Evolutionary conservation across 148 eudicot species (phyloP).

Genomic region (Rhododendron henanense): DNA sequence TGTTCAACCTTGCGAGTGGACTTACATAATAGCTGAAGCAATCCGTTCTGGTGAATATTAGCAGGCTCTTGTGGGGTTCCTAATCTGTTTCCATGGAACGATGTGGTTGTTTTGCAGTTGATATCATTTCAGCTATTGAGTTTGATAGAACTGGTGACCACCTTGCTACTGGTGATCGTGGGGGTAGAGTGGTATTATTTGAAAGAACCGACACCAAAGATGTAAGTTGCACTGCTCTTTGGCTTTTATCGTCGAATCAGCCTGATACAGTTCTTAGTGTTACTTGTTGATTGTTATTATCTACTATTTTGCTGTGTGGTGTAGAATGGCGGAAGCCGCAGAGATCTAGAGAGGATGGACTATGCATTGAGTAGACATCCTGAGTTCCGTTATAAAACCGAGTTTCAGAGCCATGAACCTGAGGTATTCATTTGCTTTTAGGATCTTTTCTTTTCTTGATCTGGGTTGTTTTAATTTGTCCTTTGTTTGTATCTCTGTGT

Average conservation of each 20-base stretch:
- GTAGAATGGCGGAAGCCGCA: slow-evolving; percentile 59
- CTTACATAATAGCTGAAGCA: background rate
- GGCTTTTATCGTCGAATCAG: background rate
- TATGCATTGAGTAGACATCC: slow-evolving; percentile 68
- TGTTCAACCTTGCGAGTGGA: background rate
- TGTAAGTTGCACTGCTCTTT: slow-evolving; percentile 31
- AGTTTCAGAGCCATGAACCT: slow-evolving; percentile 99
- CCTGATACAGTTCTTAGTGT: background rate
- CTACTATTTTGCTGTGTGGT: slow-evolving; percentile 5
- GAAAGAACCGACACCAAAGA: slow-evolving; percentile 67
- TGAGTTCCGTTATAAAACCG: slow-evolving; percentile 96
- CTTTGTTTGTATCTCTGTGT: slow-evolving; percentile 9
- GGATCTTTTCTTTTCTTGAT: slow-evolving; percentile 1
- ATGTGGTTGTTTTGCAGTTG: slow-evolving; percentile 44
- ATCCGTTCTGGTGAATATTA: background rate
- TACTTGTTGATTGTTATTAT: slow-evolving; percentile 1
- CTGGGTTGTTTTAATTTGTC: slow-evolving; percentile 10
- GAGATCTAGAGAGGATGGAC: slow-evolving; percentile 79
- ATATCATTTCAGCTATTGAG: slow-evolving; percentile 75
- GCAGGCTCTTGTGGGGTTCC: slow-evolving; percentile 9
- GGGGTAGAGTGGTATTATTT: slow-evolving; percentile 77
- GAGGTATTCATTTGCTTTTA: slow-evolving; percentile 51
- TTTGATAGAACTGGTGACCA: slow-evolving; percentile 76
- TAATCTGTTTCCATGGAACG: slow-evolving; percentile 12
- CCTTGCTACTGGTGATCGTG: slow-evolving; percentile 80